Base-by-base conservation (phyloP, 805 yeast genomes). In the Saccharomyces eubayanus region DNA sequence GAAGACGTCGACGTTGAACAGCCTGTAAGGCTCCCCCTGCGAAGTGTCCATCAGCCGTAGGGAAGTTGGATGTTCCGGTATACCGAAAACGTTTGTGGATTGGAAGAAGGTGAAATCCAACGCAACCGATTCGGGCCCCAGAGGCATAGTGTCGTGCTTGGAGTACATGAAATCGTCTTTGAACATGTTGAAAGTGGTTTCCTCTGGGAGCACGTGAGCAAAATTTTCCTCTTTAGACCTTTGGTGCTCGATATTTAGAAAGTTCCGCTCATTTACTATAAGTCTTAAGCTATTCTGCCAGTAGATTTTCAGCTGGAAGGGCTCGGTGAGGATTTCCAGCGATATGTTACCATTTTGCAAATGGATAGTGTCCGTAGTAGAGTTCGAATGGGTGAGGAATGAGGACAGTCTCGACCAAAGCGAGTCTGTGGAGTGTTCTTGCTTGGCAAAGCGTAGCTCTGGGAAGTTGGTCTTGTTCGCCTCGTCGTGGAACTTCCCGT, bases 41-140 rank as follows among this genome's bases (percentile, higher is more conserved):
- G 68, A 52, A 0, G 98, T 91, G 59, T 87, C 92, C 53, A 83
- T 82, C 59, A 94, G 73, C 20, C 84, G 76, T 49, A 94, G 71
- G 0, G 85, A 74, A 60, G 89, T 96, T 0, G 98, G 92, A 64
- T 94, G 99, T 69, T 94, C 99, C 0, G 99, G 98, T 47, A 94
- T 86, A n/a, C 99, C 99, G 67, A 81, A 94, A 1, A 89, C 87
- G 62, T 85, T 77, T 5, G 74, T 66, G 59, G 76, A 84, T 0
- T 81, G 83, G 2, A 70, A 64, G 59, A 94, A 84, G 0, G 81
- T 71, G 55, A 89, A 77, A 67, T 94, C 99, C 29, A 87, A 59
- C 0, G 85, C 97, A 28, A 94, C 76, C 0, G 97, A 81, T 68
- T 94, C 98, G 0, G 99, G 98, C 0, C 96, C 96, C 43, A 87